These are phyloP conservation scores for Phytophthora brassicae DNA, from an alignment of 352 stramenopile genomes.

Conservation along the genomic window DNA sequence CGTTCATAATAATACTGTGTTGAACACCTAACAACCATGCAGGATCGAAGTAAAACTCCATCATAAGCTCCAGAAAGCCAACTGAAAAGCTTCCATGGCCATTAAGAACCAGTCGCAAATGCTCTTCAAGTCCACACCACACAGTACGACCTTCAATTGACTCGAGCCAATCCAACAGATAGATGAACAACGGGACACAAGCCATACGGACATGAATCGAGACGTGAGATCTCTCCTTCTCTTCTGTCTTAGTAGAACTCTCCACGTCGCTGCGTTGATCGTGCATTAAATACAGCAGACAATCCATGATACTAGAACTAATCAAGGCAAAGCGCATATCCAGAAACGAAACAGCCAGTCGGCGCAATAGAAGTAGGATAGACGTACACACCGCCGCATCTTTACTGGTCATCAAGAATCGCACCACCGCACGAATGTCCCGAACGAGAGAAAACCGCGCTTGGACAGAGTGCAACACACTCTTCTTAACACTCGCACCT, in stretches of 20 bases:
- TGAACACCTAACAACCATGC: conserved; percentile 59
- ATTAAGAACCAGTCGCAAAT: conserved; percentile 70
- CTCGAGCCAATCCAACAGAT: conserved; percentile 77
- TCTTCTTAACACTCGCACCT: conserved; percentile 18
- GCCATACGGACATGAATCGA: conserved; percentile 49
- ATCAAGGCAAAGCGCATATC: conserved; percentile 75
- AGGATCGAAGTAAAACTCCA: conserved; percentile 84
- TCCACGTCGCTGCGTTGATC: conserved; percentile 17
- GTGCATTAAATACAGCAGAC: conserved; percentile 62
- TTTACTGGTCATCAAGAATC: conserved; percentile 62
- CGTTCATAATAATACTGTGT: conserved; percentile 86
- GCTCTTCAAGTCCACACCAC: conserved; percentile 83
- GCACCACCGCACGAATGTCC: conserved; percentile 61
- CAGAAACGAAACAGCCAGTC: conserved; percentile 66
- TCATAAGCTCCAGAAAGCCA: conserved; percentile 81
- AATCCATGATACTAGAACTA: conserved; percentile 79
- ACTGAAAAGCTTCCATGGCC: conserved; percentile 69
- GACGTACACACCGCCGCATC: conserved; percentile 53
- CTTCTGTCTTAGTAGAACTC: not conserved
- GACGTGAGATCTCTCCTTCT: conserved; percentile 10
- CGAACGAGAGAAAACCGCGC: conserved; percentile 76
- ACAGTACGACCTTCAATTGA: conserved; percentile 81
- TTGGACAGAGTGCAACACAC: conserved; percentile 48
- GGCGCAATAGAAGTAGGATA: conserved; percentile 57
- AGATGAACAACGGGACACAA: conserved; percentile 69